phyloP scores from a whole-genome alignment of 257 asterid genomes.

The Ocimum tenuiflorum region DNA sequence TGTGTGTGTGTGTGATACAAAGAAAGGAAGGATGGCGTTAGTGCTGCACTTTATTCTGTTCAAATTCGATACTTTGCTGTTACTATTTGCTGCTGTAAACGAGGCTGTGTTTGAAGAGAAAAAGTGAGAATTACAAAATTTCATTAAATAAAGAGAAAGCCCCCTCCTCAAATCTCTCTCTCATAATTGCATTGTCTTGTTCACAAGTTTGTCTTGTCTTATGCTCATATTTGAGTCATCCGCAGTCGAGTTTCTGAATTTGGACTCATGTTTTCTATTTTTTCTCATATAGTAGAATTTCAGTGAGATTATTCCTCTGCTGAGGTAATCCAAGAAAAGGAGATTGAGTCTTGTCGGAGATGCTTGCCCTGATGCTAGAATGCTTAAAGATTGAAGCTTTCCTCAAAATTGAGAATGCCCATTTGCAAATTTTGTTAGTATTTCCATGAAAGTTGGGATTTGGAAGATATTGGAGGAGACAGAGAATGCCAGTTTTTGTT shows the following conservation, averaged over 20 bases:
- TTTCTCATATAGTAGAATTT: conserved; percentile 11
- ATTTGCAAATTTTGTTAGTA: conserved; percentile 22
- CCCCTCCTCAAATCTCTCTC: conserved; percentile 24
- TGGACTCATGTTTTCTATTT: conserved; percentile 9
- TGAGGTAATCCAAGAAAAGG: conserved; percentile 23
- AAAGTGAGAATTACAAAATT: conserved; percentile 6
- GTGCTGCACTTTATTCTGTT: conserved; percentile 64
- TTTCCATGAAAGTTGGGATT: conserved; percentile 16
- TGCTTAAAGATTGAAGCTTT: conserved; percentile 14
- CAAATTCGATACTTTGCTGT: conserved; percentile 63
- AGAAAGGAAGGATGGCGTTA: conserved; percentile 15
- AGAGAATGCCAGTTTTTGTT: conserved; percentile 8
- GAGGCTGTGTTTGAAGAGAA: conserved; percentile 37
- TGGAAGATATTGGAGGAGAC: conserved; percentile 20
- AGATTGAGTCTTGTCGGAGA: conserved; percentile 29
- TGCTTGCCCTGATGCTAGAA: conserved; percentile 16
- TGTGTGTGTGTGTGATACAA: conserved; percentile 37
- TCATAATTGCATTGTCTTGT: conserved; percentile 52
- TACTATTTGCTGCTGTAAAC: conserved; percentile 48
- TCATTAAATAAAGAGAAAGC: conserved; percentile 17
- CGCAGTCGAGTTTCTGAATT: conserved; percentile 14
- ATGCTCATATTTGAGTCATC: conserved; percentile 42
- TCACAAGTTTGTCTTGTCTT: conserved; percentile 52
- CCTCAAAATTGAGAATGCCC: conserved; percentile 26
- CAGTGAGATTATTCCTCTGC: not conserved